Evolutionary conservation across 169 alveolate species (phyloP).

Genomic region (Nephromyces sp.): DNA sequence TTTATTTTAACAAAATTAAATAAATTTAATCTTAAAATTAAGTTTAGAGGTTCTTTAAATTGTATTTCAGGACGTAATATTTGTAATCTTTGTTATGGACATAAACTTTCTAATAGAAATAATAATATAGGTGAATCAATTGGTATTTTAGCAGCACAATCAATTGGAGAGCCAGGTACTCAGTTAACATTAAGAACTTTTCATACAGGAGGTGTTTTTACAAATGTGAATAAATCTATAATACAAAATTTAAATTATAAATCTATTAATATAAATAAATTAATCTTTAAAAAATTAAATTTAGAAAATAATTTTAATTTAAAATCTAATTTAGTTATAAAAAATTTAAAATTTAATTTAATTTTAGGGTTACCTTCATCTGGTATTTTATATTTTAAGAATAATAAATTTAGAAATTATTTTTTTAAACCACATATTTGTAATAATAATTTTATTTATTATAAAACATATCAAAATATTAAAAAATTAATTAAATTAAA

Average conservation of each 20-base stretch:
- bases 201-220: slow-evolving; percentile 35
- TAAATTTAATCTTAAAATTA: slow-evolving; percentile 13
- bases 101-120: background rate
- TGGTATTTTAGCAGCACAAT: slow-evolving; percentile 31
- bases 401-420: background rate
- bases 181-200: slow-evolving; percentile 39
- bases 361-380: background rate
- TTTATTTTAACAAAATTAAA: too few species aligned
- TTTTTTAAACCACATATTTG: slow-evolving; percentile 1
- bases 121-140: slow-evolving; percentile 16
- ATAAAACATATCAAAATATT: background rate
- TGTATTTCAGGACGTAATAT: slow-evolving; percentile 23
- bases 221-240: background rate
- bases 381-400: background rate
- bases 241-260: slow-evolving; percentile 9
- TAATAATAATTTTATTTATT: background rate
- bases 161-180: slow-evolving; percentile 46
- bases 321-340: slow-evolving; percentile 1
- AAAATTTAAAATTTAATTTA: slow-evolving; percentile 2
- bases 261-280: background rate
- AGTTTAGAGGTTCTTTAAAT: slow-evolving; percentile 16
- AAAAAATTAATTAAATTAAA: slow-evolving; percentile 5
- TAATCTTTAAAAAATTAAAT: background rate
- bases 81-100: slow-evolving; percentile 19
- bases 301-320: background rate